phyloP scores from a whole-genome alignment of 768 basidiomycete genomes.

The Boletus pseudo-olivaceus region DNA sequence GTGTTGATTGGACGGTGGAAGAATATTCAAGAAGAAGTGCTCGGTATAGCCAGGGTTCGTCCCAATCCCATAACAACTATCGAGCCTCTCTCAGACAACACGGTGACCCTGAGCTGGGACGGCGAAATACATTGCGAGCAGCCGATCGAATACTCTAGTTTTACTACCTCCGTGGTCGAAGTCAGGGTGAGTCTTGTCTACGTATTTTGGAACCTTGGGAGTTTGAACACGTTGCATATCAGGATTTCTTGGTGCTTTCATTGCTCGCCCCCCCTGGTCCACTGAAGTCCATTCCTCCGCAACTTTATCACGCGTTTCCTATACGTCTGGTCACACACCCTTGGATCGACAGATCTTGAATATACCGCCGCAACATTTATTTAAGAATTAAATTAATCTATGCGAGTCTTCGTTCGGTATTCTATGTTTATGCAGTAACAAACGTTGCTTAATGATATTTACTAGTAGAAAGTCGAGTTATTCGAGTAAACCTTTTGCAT shows the following conservation, averaged over 20 bases:
- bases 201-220: not conserved
- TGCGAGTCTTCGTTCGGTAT: not conserved
- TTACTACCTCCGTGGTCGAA: slow-evolving; percentile 43
- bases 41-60: slow-evolving; percentile 47
- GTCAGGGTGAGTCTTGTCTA: slow-evolving; percentile 43
- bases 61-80: slow-evolving; percentile 38
- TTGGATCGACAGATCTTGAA: slow-evolving; percentile 35
- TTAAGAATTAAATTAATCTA: slow-evolving; percentile 19
- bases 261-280: slow-evolving; percentile 39
- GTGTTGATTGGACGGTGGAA: slow-evolving; percentile 30
- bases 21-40: slow-evolving; percentile 24
- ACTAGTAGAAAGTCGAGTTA: not conserved
- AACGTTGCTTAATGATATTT: slow-evolving; percentile 9
- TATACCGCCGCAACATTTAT: slow-evolving; percentile 6
- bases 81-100: slow-evolving; percentile 22
- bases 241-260: slow-evolving; percentile 61
- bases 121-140: slow-evolving; percentile 46
- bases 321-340: slow-evolving; percentile 64
- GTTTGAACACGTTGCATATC: slow-evolving; percentile 4
- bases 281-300: slow-evolving; percentile 32
- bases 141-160: slow-evolving; percentile 44
- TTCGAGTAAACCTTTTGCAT: not conserved
- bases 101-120: slow-evolving; percentile 56
- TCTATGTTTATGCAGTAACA: not conserved
- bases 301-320: slow-evolving; percentile 49